Evolutionary conservation across 2,329 filamentous ascomycete genomes (phyloP).

Genomic region (Diaporthe longicolla): DNA sequence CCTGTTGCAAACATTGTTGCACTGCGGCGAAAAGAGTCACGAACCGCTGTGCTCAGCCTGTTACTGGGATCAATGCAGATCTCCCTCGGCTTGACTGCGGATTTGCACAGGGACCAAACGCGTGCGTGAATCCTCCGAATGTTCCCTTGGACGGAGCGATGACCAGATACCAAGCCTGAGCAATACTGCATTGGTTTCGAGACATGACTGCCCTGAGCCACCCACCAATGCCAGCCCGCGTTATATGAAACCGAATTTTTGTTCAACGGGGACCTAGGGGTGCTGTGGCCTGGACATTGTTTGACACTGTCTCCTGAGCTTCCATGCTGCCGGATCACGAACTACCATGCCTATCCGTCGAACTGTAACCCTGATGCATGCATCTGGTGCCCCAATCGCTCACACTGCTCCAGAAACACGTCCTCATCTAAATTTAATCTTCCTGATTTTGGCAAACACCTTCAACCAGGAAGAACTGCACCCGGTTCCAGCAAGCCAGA

Average conservation of each 20-base stretch:
- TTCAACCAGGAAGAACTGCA: background rate
- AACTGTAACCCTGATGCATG: background rate
- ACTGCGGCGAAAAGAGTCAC: background rate
- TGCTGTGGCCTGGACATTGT: background rate
- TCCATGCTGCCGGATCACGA: conserved; percentile 19
- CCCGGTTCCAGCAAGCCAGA: background rate
- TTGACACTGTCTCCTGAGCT: conserved; percentile 23
- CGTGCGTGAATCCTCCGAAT: conserved; percentile 5
- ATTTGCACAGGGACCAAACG: conserved; percentile 1
- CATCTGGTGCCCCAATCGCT: background rate
- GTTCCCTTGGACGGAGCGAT: conserved; percentile 11
- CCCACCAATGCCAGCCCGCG: background rate
- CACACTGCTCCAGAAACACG: background rate
- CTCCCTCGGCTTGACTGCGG: conserved; percentile 7
- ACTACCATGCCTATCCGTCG: background rate
- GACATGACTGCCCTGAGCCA: conserved; percentile 22
- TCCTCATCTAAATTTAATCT: conserved; percentile 1
- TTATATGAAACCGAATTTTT: conserved; percentile 4
- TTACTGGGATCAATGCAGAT: conserved; percentile 7
- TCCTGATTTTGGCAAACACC: background rate
- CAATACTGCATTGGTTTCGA: conserved; percentile 20
- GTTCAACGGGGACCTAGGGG: background rate
- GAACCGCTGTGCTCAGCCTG: background rate
- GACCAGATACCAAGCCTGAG: conserved; percentile 15
- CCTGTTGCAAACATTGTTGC: conserved; percentile 26